phyloP scores from a whole-genome alignment of 2,329 filamentous ascomycete species.

The Aureobasidium melanogenum region DNA sequence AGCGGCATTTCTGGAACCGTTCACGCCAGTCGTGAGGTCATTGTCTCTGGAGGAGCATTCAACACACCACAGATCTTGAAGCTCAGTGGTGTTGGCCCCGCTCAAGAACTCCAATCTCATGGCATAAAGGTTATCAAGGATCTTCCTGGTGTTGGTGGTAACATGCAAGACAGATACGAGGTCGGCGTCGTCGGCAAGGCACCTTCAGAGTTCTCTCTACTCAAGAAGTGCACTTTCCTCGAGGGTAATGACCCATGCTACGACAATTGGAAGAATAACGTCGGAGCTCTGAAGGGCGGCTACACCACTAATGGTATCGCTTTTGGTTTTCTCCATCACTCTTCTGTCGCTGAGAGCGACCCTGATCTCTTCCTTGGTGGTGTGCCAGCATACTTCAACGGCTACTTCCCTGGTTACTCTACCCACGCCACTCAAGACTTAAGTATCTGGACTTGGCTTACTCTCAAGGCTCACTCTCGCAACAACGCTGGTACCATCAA shows the following conservation, averaged over 20 bases:
- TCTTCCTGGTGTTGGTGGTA: constrained; percentile 54
- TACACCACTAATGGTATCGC: constrained; percentile 46
- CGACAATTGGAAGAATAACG: constrained; percentile 33
- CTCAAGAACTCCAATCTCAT: constrained; percentile 42
- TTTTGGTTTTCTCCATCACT: constrained; percentile 36
- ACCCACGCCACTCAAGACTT: constrained; percentile 35
- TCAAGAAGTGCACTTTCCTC: constrained; percentile 33
- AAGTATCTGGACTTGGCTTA: constrained; percentile 40
- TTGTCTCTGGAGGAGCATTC: constrained; percentile 46
- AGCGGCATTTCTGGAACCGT: constrained; percentile 33
- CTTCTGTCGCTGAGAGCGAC: constrained; percentile 33
- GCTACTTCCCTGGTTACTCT: constrained; percentile 48
- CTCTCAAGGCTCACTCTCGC: constrained; percentile 54
- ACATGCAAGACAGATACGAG: constrained; percentile 55
- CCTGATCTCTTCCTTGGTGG: constrained; percentile 49
- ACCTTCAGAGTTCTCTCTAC: constrained; percentile 25
- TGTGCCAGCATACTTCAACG: constrained; percentile 45
- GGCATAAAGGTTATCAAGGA: constrained; percentile 47
- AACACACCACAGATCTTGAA: constrained; percentile 58
- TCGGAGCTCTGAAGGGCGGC: constrained; percentile 29
- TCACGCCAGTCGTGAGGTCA: constrained; percentile 37
- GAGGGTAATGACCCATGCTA: constrained; percentile 33
- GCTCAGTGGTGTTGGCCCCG: constrained; percentile 54
- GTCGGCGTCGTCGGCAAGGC: constrained; percentile 41
- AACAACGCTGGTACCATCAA: constrained; percentile 54